Conservation (phyloP, 352 stramenopile genomes). For the Phytophthora capsici region DNA sequence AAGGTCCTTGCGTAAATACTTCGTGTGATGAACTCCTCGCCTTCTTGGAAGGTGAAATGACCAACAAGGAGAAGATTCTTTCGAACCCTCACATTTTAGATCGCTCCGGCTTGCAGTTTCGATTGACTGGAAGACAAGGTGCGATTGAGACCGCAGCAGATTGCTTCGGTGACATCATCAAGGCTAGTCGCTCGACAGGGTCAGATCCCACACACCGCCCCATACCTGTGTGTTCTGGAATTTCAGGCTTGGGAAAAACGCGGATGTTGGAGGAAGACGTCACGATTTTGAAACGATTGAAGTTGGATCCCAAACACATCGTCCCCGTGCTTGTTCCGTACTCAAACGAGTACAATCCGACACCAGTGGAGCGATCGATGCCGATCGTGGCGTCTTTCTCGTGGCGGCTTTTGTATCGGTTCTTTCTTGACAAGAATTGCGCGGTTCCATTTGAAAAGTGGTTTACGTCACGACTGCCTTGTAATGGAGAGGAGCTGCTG, state of each 20-base stretch:
- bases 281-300: conserved; percentile 31
- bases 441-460: conserved; percentile 14
- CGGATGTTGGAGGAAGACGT: conserved; percentile 43
- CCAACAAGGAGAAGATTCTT: too few species aligned
- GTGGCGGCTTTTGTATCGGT: conserved; percentile 27
- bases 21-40: conserved; percentile 25
- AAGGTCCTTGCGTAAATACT: conserved; percentile 27
- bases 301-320: conserved; percentile 30
- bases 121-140: conserved; percentile 19
- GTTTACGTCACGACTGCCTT: conserved; percentile 1
- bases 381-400: conserved; percentile 42
- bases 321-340: conserved; percentile 33
- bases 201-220: conserved; percentile 14
- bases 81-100: conserved; percentile 12
- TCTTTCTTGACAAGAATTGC: conserved; percentile 41
- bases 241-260: conserved; percentile 43
- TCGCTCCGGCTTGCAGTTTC: neutral
- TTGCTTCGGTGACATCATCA: conserved; percentile 14
- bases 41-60: too few species aligned
- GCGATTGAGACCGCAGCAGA: conserved; percentile 4
- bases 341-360: conserved; percentile 14
- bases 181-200: neutral
- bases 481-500: conserved; percentile 10
- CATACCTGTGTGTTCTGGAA: conserved; percentile 43
- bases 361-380: conserved; percentile 37